Base-by-base conservation (phyloP, 768 basidiomycete species). In the Termitomyces sp. region DNA sequence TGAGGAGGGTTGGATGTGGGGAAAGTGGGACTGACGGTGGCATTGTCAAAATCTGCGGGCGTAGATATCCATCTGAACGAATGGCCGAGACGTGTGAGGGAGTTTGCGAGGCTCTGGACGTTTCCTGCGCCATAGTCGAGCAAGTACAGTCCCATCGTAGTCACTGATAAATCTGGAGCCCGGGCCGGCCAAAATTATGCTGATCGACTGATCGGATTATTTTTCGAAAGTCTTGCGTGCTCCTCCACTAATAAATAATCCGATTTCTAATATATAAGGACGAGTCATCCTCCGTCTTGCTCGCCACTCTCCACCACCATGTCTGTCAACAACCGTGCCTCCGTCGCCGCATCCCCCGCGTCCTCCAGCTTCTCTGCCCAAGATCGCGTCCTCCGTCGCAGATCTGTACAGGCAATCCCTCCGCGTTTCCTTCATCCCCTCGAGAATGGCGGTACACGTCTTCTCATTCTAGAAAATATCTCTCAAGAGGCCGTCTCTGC, bases 121-220 rank as follows among this genome's bases (percentile, higher is more conserved):
- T 95, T 98, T 22, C 96, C 96, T 55, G 96, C 96, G 73, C 96
- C 96, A 71, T 98, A 97, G 74, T 98, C 96, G 65, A 98, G 89
- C 68, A 98, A 85, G 75, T 88, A 98, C 65, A 97, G 86, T 11
- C 71, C 73, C 77, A 77, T 78, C 52, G 63, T 54, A 22, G 50
- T 59, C 55, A 16, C 50, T 58, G 32, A 40, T 18, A 42, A n/a
- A 22, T 57, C n/a, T n/a, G n/a, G n/a, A 56, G 40, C 16, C 49
- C 50, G 60, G 50, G 3, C 60, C 53, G 53, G n/a, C 22, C 50
- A 42, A 59, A 45, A 59, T 45, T 55, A 40, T 45, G 8, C 7
- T 58, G 49, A 57, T 60, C 62, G 35, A 48, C 13, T 61, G 65
- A 63, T 63, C 62, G 62, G 24, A 51, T 56, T 54, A 61, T 64